phyloP scores from a whole-genome alignment of 331 rosid genomes.

The Quercus tomentella region DNA sequence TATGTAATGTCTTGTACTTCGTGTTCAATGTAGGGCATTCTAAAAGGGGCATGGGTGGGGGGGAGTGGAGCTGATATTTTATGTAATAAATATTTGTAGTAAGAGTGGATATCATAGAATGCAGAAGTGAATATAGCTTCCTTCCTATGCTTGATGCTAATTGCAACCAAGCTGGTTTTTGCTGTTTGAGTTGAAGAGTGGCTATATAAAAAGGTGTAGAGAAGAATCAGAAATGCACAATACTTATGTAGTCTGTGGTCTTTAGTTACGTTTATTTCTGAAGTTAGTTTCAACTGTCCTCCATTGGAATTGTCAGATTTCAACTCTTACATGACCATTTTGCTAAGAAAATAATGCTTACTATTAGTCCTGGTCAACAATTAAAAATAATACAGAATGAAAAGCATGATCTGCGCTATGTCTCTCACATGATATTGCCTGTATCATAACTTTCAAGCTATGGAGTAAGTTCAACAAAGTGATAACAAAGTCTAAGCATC shows the following conservation, averaged over 20 bases:
- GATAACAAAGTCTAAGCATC: background rate
- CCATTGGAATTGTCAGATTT: background rate
- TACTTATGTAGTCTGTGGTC: background rate
- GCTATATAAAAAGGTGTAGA: background rate
- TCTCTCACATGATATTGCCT: background rate
- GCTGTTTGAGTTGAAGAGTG: background rate
- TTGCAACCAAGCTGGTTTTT: background rate
- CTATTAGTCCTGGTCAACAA: background rate
- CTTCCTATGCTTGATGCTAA: background rate
- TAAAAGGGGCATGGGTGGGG: too few relatives aligned
- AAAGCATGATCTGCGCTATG: background rate
- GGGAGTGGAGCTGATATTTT: too few relatives aligned
- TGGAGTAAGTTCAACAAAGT: background rate
- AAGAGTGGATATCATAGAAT: background rate
- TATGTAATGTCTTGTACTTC: conserved; percentile 21
- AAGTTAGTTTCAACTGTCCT: background rate
- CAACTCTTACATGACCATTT: background rate
- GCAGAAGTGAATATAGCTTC: background rate
- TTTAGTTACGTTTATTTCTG: background rate
- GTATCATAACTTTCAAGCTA: background rate
- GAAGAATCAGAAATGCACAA: background rate
- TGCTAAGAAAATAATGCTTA: background rate
- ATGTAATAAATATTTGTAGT: too few relatives aligned
- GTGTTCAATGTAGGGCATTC: background rate
- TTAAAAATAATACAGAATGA: background rate